phyloP scores from a whole-genome alignment of 805 yeast genomes.

The Nakazawaea anatomiae region DNA sequence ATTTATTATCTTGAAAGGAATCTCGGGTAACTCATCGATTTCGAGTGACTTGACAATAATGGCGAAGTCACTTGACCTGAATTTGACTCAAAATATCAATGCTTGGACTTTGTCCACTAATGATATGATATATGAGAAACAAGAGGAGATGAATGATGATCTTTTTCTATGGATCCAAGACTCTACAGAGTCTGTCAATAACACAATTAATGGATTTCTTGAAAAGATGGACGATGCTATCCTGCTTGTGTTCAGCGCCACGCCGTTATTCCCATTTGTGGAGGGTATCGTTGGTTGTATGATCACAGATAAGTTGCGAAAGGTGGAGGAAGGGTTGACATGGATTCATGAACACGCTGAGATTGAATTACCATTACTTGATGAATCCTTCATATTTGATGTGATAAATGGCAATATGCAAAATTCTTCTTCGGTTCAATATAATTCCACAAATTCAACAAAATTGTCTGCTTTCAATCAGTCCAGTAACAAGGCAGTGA shows the following conservation, averaged over 20 bases:
- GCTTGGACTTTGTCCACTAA: conserved; percentile 58
- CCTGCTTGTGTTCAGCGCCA: conserved; percentile 54
- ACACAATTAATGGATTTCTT: conserved; percentile 54
- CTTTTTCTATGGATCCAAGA: conserved; percentile 61
- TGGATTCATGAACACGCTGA: conserved; percentile 71
- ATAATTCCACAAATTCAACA: no score
- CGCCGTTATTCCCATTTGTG: conserved; percentile 61
- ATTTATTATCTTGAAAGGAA: conserved; percentile 31
- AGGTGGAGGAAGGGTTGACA: conserved; percentile 63
- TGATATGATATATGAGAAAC: conserved; percentile 39
- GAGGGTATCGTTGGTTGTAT: conserved; percentile 71
- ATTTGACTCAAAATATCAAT: conserved; percentile 26
- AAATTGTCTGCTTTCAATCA: no score
- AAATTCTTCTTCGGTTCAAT: no score
- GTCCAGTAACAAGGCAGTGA: no score
- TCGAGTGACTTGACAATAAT: background rate
- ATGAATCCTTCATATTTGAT: conserved; percentile 19
- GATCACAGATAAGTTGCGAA: conserved; percentile 63
- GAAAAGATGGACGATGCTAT: conserved; percentile 54
- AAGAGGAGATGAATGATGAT: conserved; percentile 50
- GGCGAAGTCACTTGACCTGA: background rate
- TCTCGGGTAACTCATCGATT: background rate
- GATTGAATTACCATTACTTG: conserved; percentile 50
- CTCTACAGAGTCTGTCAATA: conserved; percentile 53
- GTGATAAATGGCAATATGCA: background rate